A percentile compares a stretch with the other conserved stretches of the same genome.
phyloP scores from a whole-genome alignment of 2,329 filamentous ascomycete species.

The Pseudomassariella vexata region DNA sequence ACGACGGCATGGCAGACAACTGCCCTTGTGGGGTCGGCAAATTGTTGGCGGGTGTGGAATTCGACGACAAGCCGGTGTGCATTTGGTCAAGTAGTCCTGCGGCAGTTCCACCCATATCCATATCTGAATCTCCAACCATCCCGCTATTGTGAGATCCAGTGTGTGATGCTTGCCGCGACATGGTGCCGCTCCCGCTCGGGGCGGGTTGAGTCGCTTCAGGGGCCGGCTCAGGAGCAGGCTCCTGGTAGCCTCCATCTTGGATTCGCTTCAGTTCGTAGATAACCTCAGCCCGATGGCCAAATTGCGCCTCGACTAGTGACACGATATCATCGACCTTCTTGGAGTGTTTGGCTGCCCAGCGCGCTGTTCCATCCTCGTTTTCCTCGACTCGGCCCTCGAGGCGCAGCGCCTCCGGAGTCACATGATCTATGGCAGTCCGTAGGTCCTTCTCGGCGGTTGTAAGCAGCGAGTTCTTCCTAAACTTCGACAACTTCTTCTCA shows the following conservation, averaged over 20 bases:
- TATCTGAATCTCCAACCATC: constrained; percentile 53
- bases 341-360: constrained; percentile 34
- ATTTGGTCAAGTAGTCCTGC: constrained; percentile 64
- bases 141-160: too few relatives aligned
- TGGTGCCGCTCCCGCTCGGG: constrained; percentile 18
- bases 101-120: constrained; percentile 60
- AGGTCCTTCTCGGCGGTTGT: constrained; percentile 72
- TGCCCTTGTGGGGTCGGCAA: constrained; percentile 57
- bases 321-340: constrained; percentile 68
- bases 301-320: constrained; percentile 63
- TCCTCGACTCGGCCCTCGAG: constrained; percentile 52
- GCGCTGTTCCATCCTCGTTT: constrained; percentile 39
- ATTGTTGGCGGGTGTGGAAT: constrained; percentile 55
- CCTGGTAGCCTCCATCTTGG: constrained; percentile 71
- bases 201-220: constrained; percentile 10
- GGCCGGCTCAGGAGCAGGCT: constrained; percentile 42
- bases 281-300: constrained; percentile 61
- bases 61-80: constrained; percentile 54
- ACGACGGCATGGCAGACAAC: constrained; percentile 50
- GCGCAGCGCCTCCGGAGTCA: constrained; percentile 56
- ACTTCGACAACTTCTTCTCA: constrained; percentile 65
- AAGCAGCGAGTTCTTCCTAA: constrained; percentile 65
- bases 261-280: constrained; percentile 64
- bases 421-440: constrained; percentile 56
- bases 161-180: constrained; percentile 50